phyloP scores from a whole-genome alignment of 2,329 filamentous ascomycete genomes.

The Purpureocillium takamizusanense region DNA sequence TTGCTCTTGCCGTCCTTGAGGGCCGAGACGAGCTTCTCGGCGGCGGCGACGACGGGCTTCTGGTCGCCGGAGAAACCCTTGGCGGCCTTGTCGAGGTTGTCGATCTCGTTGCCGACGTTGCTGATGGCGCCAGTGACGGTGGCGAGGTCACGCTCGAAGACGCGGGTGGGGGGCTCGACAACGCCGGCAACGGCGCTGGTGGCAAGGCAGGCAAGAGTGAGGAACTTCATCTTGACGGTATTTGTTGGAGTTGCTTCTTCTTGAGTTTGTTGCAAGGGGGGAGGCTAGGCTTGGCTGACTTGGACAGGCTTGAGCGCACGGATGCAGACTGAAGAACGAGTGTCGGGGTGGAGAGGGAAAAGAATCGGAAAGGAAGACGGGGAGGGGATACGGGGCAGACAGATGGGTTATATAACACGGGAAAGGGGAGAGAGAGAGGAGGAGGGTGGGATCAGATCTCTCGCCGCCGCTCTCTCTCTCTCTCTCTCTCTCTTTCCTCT shows the following conservation, averaged over 20 bases:
- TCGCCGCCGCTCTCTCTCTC: too few relatives aligned
- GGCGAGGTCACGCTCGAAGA: constrained; percentile 7
- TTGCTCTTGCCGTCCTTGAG: constrained; percentile 10
- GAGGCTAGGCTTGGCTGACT: too few relatives aligned
- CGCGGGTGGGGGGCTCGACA: neutral
- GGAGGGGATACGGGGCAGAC: too few relatives aligned
- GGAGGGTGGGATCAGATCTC: too few relatives aligned
- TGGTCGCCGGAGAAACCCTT: constrained; percentile 15
- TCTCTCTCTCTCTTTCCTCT: too few relatives aligned
- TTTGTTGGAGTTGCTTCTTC: neutral
- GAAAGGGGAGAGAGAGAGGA: too few relatives aligned
- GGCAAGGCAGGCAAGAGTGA: constrained; percentile 7
- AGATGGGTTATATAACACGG: too few relatives aligned
- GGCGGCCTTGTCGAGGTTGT: constrained; percentile 12
- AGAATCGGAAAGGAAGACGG: too few relatives aligned
- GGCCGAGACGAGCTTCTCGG: constrained; percentile 10
- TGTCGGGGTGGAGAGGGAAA: too few relatives aligned
- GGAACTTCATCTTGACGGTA: constrained; percentile 11
- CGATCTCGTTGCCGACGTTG: constrained; percentile 7
- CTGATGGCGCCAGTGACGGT: constrained; percentile 7
- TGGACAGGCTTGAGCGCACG: too few relatives aligned
- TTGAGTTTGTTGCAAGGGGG: too few relatives aligned
- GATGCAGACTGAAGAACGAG: too few relatives aligned
- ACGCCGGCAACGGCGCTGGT: constrained; percentile 5
- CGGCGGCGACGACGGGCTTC: constrained; percentile 9